Evolutionary conservation across 192 early-diverging fungal genomes (phyloP).

Genomic region (Phycomyces blakesleeanus): DNA sequence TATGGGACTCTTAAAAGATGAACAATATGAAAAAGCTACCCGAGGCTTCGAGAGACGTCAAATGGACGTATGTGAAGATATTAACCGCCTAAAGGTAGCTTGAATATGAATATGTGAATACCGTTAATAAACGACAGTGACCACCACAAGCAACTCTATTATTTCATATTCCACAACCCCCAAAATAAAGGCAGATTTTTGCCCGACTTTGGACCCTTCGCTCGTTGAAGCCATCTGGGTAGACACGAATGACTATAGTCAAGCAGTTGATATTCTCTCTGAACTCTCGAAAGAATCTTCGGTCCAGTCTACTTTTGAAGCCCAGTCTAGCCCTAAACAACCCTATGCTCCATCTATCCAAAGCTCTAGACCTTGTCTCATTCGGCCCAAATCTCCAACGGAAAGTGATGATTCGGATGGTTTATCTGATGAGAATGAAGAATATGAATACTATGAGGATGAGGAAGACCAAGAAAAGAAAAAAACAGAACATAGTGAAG

Average conservation of each 20-base stretch:
- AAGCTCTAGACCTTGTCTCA: no score
- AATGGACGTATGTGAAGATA: neutral
- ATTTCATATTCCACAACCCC: neutral
- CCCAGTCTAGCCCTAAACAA: no score
- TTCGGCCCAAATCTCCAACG: no score
- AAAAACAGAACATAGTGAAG: neutral
- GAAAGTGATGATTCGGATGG: no score
- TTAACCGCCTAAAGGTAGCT: neutral
- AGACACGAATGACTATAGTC: constrained; percentile 21
- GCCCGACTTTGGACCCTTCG: constrained; percentile 24
- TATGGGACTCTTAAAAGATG: constrained; percentile 27
- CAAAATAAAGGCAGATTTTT: constrained; percentile 13
- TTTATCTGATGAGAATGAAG: no score
- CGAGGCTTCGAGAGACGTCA: neutral
- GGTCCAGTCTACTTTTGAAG: no score
- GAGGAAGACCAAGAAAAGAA: constrained; percentile 1
- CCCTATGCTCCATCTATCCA: no score
- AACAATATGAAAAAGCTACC: constrained; percentile 9
- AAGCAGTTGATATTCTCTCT: constrained; percentile 5
- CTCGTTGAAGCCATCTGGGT: constrained; percentile 29
- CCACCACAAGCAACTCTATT: neutral
- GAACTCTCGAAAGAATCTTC: constrained; percentile 20
- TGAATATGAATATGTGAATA: no score
- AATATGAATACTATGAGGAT: neutral
- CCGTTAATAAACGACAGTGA: no score